These are phyloP conservation scores for Phalaenopsis hybrid DNA, from an alignment of 116 monocot genomes.

Conservation along the genomic window DNA sequence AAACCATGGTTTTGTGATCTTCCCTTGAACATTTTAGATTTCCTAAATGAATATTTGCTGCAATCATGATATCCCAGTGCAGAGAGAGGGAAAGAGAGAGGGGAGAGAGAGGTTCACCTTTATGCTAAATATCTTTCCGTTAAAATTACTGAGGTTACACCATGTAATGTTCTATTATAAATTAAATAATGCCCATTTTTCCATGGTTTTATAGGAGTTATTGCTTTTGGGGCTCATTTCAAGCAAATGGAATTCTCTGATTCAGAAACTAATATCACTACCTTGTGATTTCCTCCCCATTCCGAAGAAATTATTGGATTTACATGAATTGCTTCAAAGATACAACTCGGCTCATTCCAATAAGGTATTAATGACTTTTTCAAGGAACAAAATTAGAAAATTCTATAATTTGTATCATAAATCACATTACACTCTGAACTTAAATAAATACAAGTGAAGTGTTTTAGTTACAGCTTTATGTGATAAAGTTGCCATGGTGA, in stretches of 20 bases:
- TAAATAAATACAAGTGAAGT: not conserved
- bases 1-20: not conserved
- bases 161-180: not conserved
- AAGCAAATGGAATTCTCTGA: constrained; percentile 46
- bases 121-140: not conserved
- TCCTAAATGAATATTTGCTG: not conserved
- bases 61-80: not conserved
- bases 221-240: constrained; percentile 49
- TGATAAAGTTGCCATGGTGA: not conserved
- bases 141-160: not conserved
- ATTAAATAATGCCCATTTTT: not conserved
- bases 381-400: not conserved
- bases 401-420: not conserved
- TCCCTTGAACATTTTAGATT: not conserved
- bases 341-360: constrained; percentile 14
- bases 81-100: not conserved
- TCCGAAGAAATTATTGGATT: constrained; percentile 32
- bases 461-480: not conserved
- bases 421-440: not conserved
- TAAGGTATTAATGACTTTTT: constrained; percentile 1
- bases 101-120: not conserved
- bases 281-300: constrained; percentile 36
- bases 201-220: constrained; percentile 51
- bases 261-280: constrained; percentile 41
- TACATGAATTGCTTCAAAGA: constrained; percentile 34